phyloP scores from a whole-genome alignment of 441 rosid genomes.

The Euphorbia celastroides region DNA sequence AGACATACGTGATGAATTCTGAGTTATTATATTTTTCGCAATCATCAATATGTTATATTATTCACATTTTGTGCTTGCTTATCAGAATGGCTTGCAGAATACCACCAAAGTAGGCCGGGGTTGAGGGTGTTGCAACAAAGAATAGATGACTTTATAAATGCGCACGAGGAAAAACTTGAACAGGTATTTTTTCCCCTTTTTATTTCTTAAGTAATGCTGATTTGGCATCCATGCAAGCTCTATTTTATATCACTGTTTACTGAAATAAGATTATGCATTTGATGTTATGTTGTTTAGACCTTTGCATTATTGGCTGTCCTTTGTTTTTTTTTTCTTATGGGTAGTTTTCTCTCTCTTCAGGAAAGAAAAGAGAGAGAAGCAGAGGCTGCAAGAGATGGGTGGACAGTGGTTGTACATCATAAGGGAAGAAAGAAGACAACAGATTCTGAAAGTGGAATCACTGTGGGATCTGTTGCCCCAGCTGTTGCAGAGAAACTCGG shows the following conservation, averaged over 20 bases:
- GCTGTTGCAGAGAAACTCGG: constrained; percentile 52
- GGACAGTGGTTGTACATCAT: constrained; percentile 70
- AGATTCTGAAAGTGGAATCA: constrained; percentile 53
- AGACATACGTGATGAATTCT: no score
- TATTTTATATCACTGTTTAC: no score
- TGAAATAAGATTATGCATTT: no score
- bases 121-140: constrained; percentile 67
- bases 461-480: constrained; percentile 61
- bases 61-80: constrained; percentile 19
- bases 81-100: constrained; percentile 78
- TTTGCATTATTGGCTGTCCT: not conserved
- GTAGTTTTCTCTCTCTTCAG: no score
- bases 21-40: not conserved
- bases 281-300: no score
- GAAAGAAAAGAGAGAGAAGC: constrained; percentile 65
- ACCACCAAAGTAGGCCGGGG: constrained; percentile 71
- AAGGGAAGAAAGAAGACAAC: constrained; percentile 78
- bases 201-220: no score
- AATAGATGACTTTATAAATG: constrained; percentile 71
- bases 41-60: not conserved
- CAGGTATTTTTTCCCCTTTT: constrained; percentile 36
- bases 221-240: not conserved
- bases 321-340: constrained; percentile 13
- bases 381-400: constrained; percentile 60
- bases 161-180: constrained; percentile 70